Conservation (phyloP, 73 alveolate species). For the Strombidium stylifer region DNA sequence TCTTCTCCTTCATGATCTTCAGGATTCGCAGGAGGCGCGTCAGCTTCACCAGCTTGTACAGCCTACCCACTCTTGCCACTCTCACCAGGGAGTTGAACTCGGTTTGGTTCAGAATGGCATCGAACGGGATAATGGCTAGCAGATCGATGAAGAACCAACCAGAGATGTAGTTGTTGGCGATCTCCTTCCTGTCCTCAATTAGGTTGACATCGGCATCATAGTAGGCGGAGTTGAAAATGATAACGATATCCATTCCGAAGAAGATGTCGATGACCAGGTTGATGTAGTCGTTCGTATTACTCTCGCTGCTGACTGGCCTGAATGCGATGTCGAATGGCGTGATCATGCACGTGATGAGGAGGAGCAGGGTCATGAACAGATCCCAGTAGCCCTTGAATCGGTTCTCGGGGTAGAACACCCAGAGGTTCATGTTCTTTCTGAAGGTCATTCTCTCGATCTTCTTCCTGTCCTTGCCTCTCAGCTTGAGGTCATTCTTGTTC, state of each 20-base stretch:
- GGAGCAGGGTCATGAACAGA: conserved; percentile 32
- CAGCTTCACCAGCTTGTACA: conserved; percentile 54
- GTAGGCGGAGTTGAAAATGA: conserved; percentile 67
- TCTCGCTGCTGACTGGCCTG: too few species aligned
- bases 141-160: conserved; percentile 67
- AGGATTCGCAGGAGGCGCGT: conserved; percentile 55
- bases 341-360: conserved; percentile 50
- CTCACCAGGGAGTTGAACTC: conserved; percentile 49
- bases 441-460: too few species aligned
- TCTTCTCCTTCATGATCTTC: conserved; percentile 60
- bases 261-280: conserved; percentile 61
- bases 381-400: conserved; percentile 6
- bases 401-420: conserved; percentile 27
- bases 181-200: too few species aligned
- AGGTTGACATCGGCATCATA: conserved; percentile 43
- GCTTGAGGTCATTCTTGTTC: too few species aligned
- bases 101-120: neutral
- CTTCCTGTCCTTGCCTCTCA: too few species aligned
- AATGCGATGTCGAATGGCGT: too few species aligned
- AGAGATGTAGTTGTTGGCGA: conserved; percentile 57
- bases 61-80: conserved; percentile 56
- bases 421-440: too few species aligned
- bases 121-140: conserved; percentile 51
- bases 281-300: conserved; percentile 15
- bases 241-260: conserved; percentile 64